Conservation (phyloP, 2,329 filamentous ascomycete genomes). For the Trichothecium roseum region DNA sequence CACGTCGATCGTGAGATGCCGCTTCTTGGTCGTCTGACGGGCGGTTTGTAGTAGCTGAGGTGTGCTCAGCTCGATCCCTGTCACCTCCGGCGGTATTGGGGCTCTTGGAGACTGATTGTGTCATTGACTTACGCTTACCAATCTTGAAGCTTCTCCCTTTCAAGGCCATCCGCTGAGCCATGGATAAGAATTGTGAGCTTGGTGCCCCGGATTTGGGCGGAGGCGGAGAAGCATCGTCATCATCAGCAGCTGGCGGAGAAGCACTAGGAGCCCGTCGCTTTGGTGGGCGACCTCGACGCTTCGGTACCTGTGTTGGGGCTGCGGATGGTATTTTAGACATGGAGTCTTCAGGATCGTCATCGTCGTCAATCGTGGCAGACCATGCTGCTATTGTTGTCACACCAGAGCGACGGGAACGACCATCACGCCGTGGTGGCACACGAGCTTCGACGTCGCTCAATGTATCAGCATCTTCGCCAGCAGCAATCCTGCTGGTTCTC, state of each 20-base stretch:
- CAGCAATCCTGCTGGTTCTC: no score
- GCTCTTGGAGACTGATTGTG: constrained; percentile 3
- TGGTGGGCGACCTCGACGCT: constrained; percentile 13
- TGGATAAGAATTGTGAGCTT: constrained; percentile 34
- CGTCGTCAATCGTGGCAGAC: constrained; percentile 3
- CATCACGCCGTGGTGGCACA: constrained; percentile 9
- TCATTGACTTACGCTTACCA: constrained; percentile 19
- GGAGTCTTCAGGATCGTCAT: not conserved
- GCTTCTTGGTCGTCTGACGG: no score
- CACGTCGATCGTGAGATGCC: no score
- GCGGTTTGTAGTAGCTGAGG: not conserved
- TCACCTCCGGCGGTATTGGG: no score
- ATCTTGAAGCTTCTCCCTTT: constrained; percentile 45
- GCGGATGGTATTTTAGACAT: not conserved
- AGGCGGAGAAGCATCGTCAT: constrained; percentile 1
- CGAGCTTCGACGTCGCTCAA: constrained; percentile 2
- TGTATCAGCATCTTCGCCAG: not conserved
- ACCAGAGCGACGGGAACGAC: constrained; percentile 16
- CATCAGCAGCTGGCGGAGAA: constrained; percentile 1
- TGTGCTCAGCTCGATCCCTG: not conserved
- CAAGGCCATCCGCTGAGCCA: constrained; percentile 46
- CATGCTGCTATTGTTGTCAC: constrained; percentile 14
- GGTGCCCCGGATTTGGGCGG: constrained; percentile 6
- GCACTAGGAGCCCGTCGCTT: constrained; percentile 8
- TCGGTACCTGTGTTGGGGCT: not conserved